Evolutionary conservation across 2,329 filamentous ascomycete genomes (phyloP).

Genomic region (Lecanoromycetidae sp.): DNA sequence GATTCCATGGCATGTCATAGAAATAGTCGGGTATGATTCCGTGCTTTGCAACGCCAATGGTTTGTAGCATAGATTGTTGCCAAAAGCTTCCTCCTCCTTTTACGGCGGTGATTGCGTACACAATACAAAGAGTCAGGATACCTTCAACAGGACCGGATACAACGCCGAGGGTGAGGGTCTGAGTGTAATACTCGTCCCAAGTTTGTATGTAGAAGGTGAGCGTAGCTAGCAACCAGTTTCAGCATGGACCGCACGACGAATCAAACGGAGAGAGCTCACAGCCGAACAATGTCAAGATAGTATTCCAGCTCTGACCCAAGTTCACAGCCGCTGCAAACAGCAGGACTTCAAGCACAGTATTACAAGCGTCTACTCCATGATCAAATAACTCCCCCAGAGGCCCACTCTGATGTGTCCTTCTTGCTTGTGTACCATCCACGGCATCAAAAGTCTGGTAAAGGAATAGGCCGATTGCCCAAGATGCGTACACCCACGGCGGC

Average conservation of each 20-base stretch:
- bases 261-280: conserved; percentile 40
- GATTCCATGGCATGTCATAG: conserved; percentile 73
- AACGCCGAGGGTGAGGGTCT: conserved; percentile 82
- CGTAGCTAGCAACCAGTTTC: conserved; percentile 43
- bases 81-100: conserved; percentile 87
- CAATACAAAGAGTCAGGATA: conserved; percentile 65
- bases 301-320: conserved; percentile 83
- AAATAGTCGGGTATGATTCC: conserved; percentile 55
- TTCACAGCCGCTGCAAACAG: conserved; percentile 90
- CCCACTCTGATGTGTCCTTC: conserved; percentile 82
- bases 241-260: background rate
- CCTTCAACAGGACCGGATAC: conserved; percentile 94
- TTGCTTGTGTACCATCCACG: conserved; percentile 84
- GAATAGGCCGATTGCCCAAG: conserved; percentile 81
- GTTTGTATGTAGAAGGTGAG: conserved; percentile 98
- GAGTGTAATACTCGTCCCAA: conserved; percentile 98
- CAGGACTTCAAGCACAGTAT: conserved; percentile 85
- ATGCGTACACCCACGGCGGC: conserved; percentile 87
- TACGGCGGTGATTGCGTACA: conserved; percentile 74
- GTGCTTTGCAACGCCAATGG: conserved; percentile 53
- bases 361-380: conserved; percentile 87
- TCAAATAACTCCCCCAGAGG: conserved; percentile 94
- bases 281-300: conserved; percentile 69
- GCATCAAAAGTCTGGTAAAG: conserved; percentile 98
- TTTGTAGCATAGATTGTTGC: conserved; percentile 67